Evolutionary conservation across 441 rosid genomes (phyloP), one percentile per base, ranked within the genome.

Genomic region (Corymbia citriodora): DNA sequence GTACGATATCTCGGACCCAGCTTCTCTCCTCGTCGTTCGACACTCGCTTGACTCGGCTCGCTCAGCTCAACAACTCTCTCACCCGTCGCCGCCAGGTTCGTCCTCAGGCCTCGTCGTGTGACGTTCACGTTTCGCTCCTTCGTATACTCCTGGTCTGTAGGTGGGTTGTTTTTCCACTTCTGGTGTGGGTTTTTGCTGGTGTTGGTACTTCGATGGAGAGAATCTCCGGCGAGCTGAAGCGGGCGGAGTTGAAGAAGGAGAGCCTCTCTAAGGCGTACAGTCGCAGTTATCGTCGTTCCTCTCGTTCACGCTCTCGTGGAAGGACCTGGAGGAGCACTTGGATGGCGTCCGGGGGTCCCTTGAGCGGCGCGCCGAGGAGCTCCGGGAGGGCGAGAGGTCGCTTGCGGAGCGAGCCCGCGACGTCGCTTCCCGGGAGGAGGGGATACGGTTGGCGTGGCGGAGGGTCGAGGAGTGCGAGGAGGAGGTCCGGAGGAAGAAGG

Each of bases 231-330:
- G 89, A 90, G 50, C 27, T 93, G 70, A 55, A 27, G 61, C 87
- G 68, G 2, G 92, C 52, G 13, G 92, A 68, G 82, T 54, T 55
- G 65, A 93, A 92, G 92, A 91, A 16, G 82, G 92, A 95, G 7
- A 89, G 49, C 74, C 40, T 96, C 11, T 45, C 89, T 27, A 92
- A 81, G 70, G 31, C 85, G 10, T 53, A 90, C 89, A 90, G 11
- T 89, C 92, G 55, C 91, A 90, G 31, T 90, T 93, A 2, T 89
- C 91, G 87, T 94, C 93, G 10, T 6, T 96, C 29, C 92, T 95
- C 8, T 6, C 89, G 50, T 92, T 96, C 53, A 91, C 93, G 57
- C 90, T 93, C 16, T 92, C 91, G 86, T 95, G 95, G 96, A 89
- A 54, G 57, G 97, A 95, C 70, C 81, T 93, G 25, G 95, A 93